A percentile compares a stretch with the other conserved stretches of the same genome.
These are phyloP conservation scores for Colletotrichum paranaense DNA, from an alignment of 2,329 filamentous ascomycete genomes.

Conservation along the genomic window DNA sequence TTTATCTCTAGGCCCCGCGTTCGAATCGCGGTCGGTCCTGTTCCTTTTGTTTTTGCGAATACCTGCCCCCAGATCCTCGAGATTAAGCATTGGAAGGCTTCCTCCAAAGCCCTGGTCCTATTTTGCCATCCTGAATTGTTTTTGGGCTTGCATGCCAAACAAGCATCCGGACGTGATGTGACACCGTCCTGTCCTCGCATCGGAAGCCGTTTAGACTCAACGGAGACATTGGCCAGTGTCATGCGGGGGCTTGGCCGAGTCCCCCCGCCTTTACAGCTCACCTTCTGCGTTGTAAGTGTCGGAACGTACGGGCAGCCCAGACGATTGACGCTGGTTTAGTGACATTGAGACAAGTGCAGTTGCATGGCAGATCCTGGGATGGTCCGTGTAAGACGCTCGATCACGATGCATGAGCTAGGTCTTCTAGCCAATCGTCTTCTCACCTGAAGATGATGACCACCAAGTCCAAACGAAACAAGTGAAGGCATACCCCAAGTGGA, in stretches of 20 bases:
- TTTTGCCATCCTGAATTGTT: background rate
- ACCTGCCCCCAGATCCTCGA: no score
- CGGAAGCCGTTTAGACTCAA: constrained; percentile 1
- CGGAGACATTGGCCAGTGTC: background rate
- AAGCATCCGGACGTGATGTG: background rate
- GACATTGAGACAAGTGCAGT: background rate
- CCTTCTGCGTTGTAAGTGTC: background rate
- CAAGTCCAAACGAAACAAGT: constrained; percentile 23
- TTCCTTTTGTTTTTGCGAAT: background rate
- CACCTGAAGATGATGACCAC: background rate
- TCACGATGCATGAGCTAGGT: constrained; percentile 15
- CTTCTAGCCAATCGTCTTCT: constrained; percentile 17
- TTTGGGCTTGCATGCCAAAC: background rate
- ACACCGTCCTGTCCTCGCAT: constrained; percentile 9
- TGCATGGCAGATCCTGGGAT: constrained; percentile 17
- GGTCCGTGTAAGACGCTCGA: constrained; percentile 13
- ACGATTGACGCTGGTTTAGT: background rate
- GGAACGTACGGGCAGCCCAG: background rate
- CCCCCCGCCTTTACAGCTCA: constrained; percentile 15
- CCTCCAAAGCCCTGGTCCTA: background rate
- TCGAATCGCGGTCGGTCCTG: constrained; percentile 36
- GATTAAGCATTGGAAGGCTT: background rate
- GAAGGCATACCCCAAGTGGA: constrained; percentile 21
- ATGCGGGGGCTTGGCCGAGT: constrained; percentile 22
- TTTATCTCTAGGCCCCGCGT: constrained; percentile 35